Percentiles rank a stretch among this genome's conserved stretches.
Evolutionary conservation across 768 basidiomycete species (phyloP).

Genomic region (Auriscalpium vulgare): DNA sequence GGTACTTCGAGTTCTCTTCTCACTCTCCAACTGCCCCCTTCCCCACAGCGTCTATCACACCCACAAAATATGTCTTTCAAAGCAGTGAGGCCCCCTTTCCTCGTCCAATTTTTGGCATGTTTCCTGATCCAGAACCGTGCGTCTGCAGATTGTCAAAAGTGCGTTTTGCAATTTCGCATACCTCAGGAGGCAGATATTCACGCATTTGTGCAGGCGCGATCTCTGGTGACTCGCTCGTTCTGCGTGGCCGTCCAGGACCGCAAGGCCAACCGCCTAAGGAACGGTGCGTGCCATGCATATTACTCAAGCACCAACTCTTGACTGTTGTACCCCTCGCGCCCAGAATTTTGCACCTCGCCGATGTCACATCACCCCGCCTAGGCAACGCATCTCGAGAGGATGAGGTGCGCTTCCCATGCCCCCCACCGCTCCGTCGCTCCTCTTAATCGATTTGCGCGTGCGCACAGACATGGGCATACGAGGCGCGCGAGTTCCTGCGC

Average conservation of each 20-base stretch:
- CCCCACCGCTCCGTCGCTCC: not conserved
- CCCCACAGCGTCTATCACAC: not conserved
- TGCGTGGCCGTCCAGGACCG: constrained; percentile 67
- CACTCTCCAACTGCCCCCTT: constrained; percentile 1
- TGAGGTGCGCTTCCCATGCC: constrained; percentile 46
- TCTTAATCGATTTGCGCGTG: constrained; percentile 1
- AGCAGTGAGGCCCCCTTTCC: constrained; percentile 43
- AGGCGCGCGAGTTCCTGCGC: constrained; percentile 88
- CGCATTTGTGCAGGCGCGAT: constrained; percentile 59
- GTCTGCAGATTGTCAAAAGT: constrained; percentile 54
- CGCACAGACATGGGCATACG: constrained; percentile 78
- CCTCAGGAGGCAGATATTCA: not conserved
- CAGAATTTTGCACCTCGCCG: constrained; percentile 86
- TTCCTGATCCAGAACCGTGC: not conserved
- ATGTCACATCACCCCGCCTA: constrained; percentile 75
- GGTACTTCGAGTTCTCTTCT: constrained; percentile 1
- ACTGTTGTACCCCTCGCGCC: not conserved
- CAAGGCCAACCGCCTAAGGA: constrained; percentile 90
- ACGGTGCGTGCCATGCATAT: constrained; percentile 42
- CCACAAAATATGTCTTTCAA: constrained; percentile 54
- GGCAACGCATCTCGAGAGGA: constrained; percentile 82
- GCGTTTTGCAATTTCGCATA: constrained; percentile 7
- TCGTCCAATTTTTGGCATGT: not conserved
- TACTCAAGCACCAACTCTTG: not conserved
- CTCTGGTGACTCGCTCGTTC: constrained; percentile 83